These are phyloP conservation scores for Ormosia semicastrata DNA, from an alignment of 306 rosid genomes.

Conservation along the genomic window DNA sequence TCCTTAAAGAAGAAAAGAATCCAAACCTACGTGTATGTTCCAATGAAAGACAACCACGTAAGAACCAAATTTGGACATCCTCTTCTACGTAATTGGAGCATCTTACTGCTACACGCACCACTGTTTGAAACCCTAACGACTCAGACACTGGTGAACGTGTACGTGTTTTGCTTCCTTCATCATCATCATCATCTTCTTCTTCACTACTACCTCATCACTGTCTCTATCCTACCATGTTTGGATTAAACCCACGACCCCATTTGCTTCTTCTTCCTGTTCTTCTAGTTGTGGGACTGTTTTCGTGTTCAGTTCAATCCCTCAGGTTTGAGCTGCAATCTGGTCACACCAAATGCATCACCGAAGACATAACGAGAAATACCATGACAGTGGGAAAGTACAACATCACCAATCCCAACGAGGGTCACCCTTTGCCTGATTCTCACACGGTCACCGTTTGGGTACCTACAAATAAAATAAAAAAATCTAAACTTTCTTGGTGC, in stretches of 20 bases:
- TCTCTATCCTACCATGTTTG: not conserved
- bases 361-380: constrained; percentile 53
- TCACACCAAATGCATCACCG: constrained; percentile 60
- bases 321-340: constrained; percentile 65
- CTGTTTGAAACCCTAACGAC: no score
- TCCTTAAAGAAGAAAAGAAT: no score
- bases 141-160: no score
- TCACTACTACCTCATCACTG: no score
- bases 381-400: constrained; percentile 64
- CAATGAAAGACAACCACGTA: constrained; percentile 12
- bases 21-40: not conserved
- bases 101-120: no score
- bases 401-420: constrained; percentile 43
- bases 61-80: not conserved
- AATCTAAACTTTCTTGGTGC: no score
- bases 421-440: constrained; percentile 35
- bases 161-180: no score
- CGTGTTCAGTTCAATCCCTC: constrained; percentile 42
- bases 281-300: constrained; percentile 33
- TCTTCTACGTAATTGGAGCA: no score
- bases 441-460: constrained; percentile 65
- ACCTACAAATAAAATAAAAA: not conserved
- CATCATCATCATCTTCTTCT: no score
- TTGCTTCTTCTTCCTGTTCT: not conserved
- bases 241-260: not conserved